Evolutionary conservation across 2,329 filamentous ascomycete genomes (phyloP).

Genomic region (Penicillium sp.): DNA sequence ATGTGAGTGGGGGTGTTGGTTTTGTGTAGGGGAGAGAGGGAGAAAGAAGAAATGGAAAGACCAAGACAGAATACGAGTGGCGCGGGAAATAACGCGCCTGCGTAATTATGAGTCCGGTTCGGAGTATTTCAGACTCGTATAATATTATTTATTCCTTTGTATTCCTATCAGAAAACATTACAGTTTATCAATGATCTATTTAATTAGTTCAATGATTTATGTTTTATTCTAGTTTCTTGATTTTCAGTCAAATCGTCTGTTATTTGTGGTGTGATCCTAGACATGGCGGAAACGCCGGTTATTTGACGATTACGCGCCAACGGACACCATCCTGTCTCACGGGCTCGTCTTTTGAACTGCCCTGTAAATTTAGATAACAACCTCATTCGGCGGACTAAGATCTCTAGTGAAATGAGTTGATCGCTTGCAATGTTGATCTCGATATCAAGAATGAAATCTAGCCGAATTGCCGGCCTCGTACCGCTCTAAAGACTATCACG

Average conservation of each 20-base stretch:
- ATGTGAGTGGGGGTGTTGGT: neutral
- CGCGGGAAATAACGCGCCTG: slow-evolving; percentile 16
- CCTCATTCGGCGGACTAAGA: too few species aligned
- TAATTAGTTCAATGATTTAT: neutral
- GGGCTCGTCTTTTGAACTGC: too few species aligned
- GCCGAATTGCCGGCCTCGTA: too few species aligned
- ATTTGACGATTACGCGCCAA: neutral
- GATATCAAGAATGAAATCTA: too few species aligned
- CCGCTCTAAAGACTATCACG: too few species aligned
- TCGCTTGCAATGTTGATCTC: too few species aligned
- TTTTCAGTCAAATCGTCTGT: neutral
- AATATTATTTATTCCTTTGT: neutral
- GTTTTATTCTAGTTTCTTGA: neutral
- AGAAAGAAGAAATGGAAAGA: slow-evolving; percentile 24
- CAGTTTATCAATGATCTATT: neutral
- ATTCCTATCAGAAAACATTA: neutral
- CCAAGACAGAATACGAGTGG: slow-evolving; percentile 23
- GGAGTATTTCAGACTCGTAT: slow-evolving; percentile 3
- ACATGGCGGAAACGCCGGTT: neutral
- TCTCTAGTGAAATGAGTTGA: too few species aligned
- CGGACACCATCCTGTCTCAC: neutral
- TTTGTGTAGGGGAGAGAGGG: slow-evolving; percentile 11
- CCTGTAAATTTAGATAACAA: too few species aligned
- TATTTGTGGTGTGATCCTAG: neutral
- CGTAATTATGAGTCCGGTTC: slow-evolving; percentile 24